Conservation (phyloP, 2,329 filamentous ascomycete species). For the Pestalotiopsis sp. region DNA sequence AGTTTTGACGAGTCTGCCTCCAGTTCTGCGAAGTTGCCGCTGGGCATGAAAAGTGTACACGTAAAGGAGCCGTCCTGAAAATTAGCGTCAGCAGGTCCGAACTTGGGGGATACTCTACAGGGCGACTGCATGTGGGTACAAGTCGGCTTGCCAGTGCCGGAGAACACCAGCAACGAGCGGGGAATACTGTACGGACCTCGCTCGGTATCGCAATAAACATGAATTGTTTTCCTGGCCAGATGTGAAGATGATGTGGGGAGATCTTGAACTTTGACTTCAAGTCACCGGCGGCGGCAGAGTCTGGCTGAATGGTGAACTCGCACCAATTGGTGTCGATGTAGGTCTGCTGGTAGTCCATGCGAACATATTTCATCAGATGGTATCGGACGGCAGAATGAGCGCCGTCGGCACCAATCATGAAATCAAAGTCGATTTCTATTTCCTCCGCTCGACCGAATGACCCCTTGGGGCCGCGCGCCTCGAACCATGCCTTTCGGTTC, state of each 20-base stretch:
- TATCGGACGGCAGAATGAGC: conserved; percentile 90
- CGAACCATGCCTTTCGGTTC: conserved; percentile 83
- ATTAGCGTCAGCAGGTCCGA: conserved; percentile 5
- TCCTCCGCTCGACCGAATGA: conserved; percentile 59
- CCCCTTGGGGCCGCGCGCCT: conserved; percentile 48
- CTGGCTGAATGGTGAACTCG: conserved; percentile 80
- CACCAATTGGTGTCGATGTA: conserved; percentile 99
- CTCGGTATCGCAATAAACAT: conserved; percentile 99
- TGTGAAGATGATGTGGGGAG: conserved; percentile 91
- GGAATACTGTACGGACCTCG: conserved; percentile 43
- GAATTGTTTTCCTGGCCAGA: conserved; percentile 91
- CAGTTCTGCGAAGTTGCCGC: conserved; percentile 67
- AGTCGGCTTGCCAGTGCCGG: neutral
- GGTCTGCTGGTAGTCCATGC: conserved; percentile 88
- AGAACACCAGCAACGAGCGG: neutral
- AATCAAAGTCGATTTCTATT: conserved; percentile 84
- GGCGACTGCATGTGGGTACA: neutral
- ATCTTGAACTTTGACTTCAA: conserved; percentile 66
- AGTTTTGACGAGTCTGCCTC: conserved; percentile 63
- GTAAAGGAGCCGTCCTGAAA: conserved; percentile 87
- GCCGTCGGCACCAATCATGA: conserved; percentile 92
- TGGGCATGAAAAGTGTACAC: conserved; percentile 88
- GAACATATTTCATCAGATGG: conserved; percentile 93
- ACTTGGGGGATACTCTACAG: neutral
- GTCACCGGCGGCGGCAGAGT: conserved; percentile 30